Evolutionary conservation across 2,329 filamentous ascomycete species (phyloP).

Genomic region (Penicillium sp.): DNA sequence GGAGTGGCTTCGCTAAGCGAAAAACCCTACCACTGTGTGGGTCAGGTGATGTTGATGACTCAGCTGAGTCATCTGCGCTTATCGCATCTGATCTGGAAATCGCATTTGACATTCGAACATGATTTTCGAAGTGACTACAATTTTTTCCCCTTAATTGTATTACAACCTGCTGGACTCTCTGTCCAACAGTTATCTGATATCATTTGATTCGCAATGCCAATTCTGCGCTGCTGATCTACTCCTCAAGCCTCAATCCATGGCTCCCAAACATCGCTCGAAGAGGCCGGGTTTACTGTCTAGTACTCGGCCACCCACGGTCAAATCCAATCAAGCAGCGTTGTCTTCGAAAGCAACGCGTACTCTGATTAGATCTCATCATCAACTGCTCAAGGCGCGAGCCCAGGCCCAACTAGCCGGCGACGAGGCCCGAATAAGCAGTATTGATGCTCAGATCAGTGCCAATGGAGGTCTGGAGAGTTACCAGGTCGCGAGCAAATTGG

Average conservation of each 20-base stretch:
- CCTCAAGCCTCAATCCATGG: slow-evolving; percentile 17
- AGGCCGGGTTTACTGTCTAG: slow-evolving; percentile 39
- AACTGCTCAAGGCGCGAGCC: slow-evolving; percentile 52
- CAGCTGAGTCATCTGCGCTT: slow-evolving; percentile 9
- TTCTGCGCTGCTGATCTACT: not conserved
- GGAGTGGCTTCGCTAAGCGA: slow-evolving; percentile 38
- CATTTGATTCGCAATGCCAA: not conserved
- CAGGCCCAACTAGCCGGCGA: slow-evolving; percentile 47
- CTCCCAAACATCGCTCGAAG: slow-evolving; percentile 30
- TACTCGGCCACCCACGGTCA: slow-evolving; percentile 42
- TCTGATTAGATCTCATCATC: slow-evolving; percentile 56
- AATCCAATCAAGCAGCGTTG: slow-evolving; percentile 37
- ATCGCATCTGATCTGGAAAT: not conserved
- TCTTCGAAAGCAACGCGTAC: slow-evolving; percentile 54
- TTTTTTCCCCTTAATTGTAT: no score
- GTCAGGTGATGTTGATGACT: slow-evolving; percentile 33
- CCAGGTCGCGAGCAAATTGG: slow-evolving; percentile 57
- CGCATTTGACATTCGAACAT: no score
- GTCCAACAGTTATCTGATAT: not conserved
- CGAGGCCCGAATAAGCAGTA: slow-evolving; percentile 34
- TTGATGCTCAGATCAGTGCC: slow-evolving; percentile 49
- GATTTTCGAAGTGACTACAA: no score
- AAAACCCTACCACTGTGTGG: slow-evolving; percentile 39
- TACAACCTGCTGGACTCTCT: no score
- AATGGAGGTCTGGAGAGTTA: slow-evolving; percentile 56